phyloP scores from a whole-genome alignment of 768 basidiomycete species.

The Tricholoma sp. region DNA sequence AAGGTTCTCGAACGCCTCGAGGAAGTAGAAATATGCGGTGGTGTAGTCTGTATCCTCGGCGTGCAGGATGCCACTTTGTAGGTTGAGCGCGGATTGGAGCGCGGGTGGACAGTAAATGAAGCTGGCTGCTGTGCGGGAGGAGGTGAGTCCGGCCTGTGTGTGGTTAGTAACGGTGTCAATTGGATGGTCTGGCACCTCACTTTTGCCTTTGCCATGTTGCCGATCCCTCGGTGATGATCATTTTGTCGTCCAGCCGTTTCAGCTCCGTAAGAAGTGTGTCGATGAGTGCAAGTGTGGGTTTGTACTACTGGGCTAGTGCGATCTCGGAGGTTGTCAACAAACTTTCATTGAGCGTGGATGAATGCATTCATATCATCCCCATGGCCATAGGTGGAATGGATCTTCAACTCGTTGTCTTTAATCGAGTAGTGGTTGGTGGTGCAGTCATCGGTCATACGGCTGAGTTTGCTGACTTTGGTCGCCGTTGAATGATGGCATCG shows the following conservation, averaged over 20 bases:
- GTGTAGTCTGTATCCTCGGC: slow-evolving; percentile 98
- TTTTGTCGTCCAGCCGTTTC: slow-evolving; percentile 92
- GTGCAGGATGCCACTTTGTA: slow-evolving; percentile 72
- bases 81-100: slow-evolving; percentile 44
- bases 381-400: no score
- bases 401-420: no score
- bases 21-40: slow-evolving; percentile 96
- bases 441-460: no score
- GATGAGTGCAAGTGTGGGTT: slow-evolving; percentile 75
- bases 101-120: slow-evolving; percentile 78
- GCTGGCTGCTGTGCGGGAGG: slow-evolving; percentile 90
- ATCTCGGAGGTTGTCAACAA: no score
- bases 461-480: no score
- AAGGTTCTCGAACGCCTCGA: slow-evolving; percentile 92
- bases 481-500: no score
- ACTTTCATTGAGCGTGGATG: no score
- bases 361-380: no score
- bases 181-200: slow-evolving; percentile 30
- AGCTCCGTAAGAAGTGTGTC: slow-evolving; percentile 88
- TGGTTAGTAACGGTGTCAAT: no score
- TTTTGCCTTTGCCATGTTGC: slow-evolving; percentile 89
- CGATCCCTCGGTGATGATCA: slow-evolving; percentile 92
- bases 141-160: slow-evolving; percentile 75
- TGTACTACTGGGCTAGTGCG: slow-evolving; percentile 65
- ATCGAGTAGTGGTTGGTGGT: no score